Base-by-base conservation (phyloP, 2,329 filamentous ascomycete genomes). In the Penicillium occitanis region DNA sequence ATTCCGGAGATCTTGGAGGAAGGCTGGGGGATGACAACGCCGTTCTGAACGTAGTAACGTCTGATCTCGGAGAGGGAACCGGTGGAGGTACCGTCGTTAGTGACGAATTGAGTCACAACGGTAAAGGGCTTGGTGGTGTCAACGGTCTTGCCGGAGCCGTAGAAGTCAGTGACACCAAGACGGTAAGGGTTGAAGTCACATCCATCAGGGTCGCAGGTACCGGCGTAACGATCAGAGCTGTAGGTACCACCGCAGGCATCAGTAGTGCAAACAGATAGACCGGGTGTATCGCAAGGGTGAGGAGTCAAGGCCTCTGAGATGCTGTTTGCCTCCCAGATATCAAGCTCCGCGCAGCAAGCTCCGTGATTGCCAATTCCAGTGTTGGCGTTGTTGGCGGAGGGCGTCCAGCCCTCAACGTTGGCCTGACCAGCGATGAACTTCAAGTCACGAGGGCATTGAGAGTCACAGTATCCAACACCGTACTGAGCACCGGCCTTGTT, bases 141-240 rank as follows among this genome's bases (percentile, higher is more conserved):
- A 70, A 91, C 79, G 61, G 79, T 87, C 74, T 81, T 81, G 69
- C 82, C 82, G 0, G 83, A 78, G 62, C 88, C 89, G 79, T 86
- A 90, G 82, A 89, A 91, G 75, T 78, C 79, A 67, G 80, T 80
- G 78, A 87, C 83, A 68, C 88, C 89, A 82, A 86, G 82, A 74
- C 88, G 88, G 85, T 86, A 91, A 46, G 83, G 75, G 84, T 90
- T 90, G 84, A 88, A 90, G 76, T 90, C 88, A 72, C 89, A 91
- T 48, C 88, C 88, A 72, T 90, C 87, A 68, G 87, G 86, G 75
- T 91, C 89, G 75, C 89, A 91, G 66, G 84, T 78, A 63, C 88
- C 88, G 30, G 73, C 79, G 74, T 90, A 90, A 68, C 88, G 86
- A 71, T 83, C 77, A 60, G 70, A 63, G 72, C 84, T 78, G 70